A percentile compares a stretch with the other conserved stretches of the same genome.
phyloP scores from a whole-genome alignment of 2,329 filamentous ascomycete species.

The Botrytis cinerea region DNA sequence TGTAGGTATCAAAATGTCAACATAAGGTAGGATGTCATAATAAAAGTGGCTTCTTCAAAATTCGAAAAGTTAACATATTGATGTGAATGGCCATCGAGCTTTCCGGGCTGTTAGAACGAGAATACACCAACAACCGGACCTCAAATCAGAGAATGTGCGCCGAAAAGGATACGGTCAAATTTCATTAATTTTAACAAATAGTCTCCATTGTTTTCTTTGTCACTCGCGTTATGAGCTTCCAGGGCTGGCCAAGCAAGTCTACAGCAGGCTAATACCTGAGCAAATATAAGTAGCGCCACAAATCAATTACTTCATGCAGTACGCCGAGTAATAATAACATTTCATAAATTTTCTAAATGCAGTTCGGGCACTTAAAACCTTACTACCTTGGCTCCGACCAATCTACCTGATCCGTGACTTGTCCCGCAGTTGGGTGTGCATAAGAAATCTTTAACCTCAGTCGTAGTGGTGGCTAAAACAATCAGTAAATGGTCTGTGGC shows the following conservation, averaged over 20 bases:
- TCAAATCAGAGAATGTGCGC: background rate
- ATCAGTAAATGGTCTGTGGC: constrained; percentile 26
- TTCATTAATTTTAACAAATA: background rate
- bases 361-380: background rate
- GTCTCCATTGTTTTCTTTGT: background rate
- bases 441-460: constrained; percentile 85
- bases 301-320: constrained; percentile 9
- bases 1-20: background rate
- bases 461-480: constrained; percentile 69
- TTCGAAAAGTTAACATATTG: background rate
- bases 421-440: constrained; percentile 65
- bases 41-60: background rate
- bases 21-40: background rate
- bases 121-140: background rate
- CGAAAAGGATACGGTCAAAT: background rate
- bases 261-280: background rate
- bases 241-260: background rate
- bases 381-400: constrained; percentile 74
- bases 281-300: background rate
- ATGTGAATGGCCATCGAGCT: background rate
- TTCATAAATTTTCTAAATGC: constrained; percentile 18
- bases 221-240: background rate
- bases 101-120: background rate
- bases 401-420: constrained; percentile 89
- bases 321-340: constrained; percentile 10